Percentiles rank a stretch among this genome's conserved stretches.
These are phyloP conservation scores for Aspergillus kassunensis DNA, from an alignment of 495 filamentous ascomycete species.

Conservation along the genomic window DNA sequence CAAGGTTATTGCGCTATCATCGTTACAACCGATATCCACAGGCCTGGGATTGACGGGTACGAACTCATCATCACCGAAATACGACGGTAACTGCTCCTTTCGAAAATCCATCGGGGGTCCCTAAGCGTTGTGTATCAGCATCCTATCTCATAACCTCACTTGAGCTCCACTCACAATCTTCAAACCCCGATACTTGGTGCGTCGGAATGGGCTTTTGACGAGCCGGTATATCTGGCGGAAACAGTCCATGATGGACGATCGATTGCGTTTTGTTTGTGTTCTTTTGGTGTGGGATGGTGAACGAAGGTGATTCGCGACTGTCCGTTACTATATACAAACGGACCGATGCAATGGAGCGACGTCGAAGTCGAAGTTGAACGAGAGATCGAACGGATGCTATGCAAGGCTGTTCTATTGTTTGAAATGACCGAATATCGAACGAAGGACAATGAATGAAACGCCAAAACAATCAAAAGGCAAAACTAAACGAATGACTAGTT, in stretches of 20 bases:
- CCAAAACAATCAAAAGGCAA: constrained; percentile 21
- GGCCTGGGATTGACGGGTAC: constrained; percentile 19
- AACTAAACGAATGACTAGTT: constrained; percentile 20
- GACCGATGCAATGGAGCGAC: constrained; percentile 10
- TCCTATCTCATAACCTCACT: neutral
- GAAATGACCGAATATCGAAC: constrained; percentile 19
- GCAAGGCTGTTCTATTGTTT: constrained; percentile 5
- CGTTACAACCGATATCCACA: constrained; percentile 25
- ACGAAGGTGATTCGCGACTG: neutral
- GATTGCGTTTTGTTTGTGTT: neutral
- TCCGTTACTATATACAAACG: constrained; percentile 12
- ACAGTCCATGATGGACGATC: constrained; percentile 32
- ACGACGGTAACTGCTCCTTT: constrained; percentile 41
- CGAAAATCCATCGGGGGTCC: constrained; percentile 44
- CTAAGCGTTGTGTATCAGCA: constrained; percentile 17
- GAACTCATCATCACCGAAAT: constrained; percentile 44
- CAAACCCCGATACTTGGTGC: constrained; percentile 25
- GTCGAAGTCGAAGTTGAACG: constrained; percentile 12
- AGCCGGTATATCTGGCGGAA: constrained; percentile 38
- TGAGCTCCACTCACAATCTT: constrained; percentile 33
- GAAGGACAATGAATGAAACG: constrained; percentile 27
- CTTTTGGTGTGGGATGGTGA: neutral
- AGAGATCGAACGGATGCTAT: constrained; percentile 6
- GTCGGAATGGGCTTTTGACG: constrained; percentile 35
- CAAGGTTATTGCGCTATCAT: constrained; percentile 37